These are phyloP conservation scores for Fusarium marasasianum DNA, from an alignment of 2,329 filamentous ascomycete genomes.

Conservation along the genomic window DNA sequence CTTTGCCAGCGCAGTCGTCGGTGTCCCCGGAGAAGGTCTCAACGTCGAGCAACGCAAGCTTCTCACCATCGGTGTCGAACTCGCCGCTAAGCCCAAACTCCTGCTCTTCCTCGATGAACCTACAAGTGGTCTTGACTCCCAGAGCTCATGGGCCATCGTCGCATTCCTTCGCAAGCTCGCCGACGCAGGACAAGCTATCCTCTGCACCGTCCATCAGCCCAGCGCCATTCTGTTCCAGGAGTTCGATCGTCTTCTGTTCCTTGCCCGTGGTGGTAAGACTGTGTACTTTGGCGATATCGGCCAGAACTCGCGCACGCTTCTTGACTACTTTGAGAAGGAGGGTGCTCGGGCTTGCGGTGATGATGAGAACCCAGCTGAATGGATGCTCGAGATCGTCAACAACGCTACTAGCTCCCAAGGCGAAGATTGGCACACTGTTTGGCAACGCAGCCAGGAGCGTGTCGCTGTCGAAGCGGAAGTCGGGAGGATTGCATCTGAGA, in stretches of 20 bases:
- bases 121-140: slow-evolving; percentile 69
- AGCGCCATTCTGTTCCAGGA: slow-evolving; percentile 62
- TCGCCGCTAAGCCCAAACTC: slow-evolving; percentile 65
- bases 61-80: slow-evolving; percentile 69
- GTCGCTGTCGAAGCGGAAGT: slow-evolving; percentile 68
- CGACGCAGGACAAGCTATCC: slow-evolving; percentile 60
- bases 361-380: slow-evolving; percentile 79
- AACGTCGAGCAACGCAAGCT: slow-evolving; percentile 71
- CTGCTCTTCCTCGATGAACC: slow-evolving; percentile 72
- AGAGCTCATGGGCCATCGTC: slow-evolving; percentile 71
- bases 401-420: slow-evolving; percentile 50
- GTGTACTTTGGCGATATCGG: slow-evolving; percentile 77
- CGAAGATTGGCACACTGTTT: slow-evolving; percentile 74
- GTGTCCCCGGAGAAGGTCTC: slow-evolving; percentile 67
- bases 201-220: slow-evolving; percentile 67
- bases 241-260: slow-evolving; percentile 70
- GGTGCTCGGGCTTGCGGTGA: slow-evolving; percentile 68
- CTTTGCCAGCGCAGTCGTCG: slow-evolving; percentile 72
- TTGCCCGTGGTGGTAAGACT: slow-evolving; percentile 71
- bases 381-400: slow-evolving; percentile 70
- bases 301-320: slow-evolving; percentile 63
- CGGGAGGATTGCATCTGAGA: slow-evolving; percentile 66
- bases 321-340: slow-evolving; percentile 71
- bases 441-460: slow-evolving; percentile 65
- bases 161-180: slow-evolving; percentile 70